A percentile compares a stretch with the other conserved stretches of the same genome.
Evolutionary conservation across 2,329 filamentous ascomycete genomes (phyloP).

Genomic region (Hortaea sp.): DNA sequence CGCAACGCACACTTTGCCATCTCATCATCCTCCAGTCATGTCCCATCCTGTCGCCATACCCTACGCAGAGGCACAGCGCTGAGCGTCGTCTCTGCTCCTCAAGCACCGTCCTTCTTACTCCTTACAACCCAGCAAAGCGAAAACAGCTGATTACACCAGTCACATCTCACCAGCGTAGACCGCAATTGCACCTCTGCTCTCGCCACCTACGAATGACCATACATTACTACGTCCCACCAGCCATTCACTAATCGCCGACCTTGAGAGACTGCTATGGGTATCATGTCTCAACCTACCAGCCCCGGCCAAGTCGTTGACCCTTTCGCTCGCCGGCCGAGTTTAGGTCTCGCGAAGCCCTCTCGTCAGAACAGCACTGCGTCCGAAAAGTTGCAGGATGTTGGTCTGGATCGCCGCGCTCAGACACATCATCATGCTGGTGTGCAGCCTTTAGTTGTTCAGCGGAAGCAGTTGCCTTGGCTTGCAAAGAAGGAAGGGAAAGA

Average conservation of each 20-base stretch:
- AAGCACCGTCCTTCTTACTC: neutral
- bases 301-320: constrained; percentile 1
- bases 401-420: neutral
- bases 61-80: neutral
- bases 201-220: neutral
- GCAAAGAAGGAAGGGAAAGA: neutral
- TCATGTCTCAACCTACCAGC: constrained; percentile 2
- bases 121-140: neutral
- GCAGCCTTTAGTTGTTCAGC: neutral
- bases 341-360: neutral
- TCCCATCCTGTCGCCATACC: neutral
- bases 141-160: neutral
- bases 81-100: neutral
- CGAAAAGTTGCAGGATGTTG: neutral
- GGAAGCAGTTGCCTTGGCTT: constrained; percentile 20
- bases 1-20: too few relatives aligned
- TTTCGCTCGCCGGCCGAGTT: neutral
- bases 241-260: too few relatives aligned
- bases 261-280: neutral
- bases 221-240: neutral
- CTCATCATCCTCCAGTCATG: neutral
- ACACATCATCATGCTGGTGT: neutral
- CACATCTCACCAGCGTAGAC: neutral
- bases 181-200: neutral
- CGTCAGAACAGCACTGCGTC: constrained; percentile 1